Base-by-base conservation (phyloP, 2,329 filamentous ascomycete genomes). In the Colletotrichum sp. region DNA sequence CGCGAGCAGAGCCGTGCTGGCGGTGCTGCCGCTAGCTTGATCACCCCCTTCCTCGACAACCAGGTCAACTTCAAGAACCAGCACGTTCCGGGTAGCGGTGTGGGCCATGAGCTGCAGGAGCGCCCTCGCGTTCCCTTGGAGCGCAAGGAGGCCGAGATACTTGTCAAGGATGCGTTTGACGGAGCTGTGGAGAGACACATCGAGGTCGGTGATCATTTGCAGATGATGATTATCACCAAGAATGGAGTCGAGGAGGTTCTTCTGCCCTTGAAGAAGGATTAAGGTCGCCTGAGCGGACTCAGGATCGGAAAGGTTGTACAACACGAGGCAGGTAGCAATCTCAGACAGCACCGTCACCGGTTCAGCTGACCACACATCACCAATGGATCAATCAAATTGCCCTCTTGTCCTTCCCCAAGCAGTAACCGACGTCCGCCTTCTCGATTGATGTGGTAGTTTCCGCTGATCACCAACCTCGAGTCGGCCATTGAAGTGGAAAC, bases 41-140 rank as follows among this genome's bases (percentile, higher is more conserved):
- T 99, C 86, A 99, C 98, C 94, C 97, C 97, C 2, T 99, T 99
- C 89, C 87, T 99, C 81, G 97, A 99, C 85, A 99, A 99, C 84
- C 97, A 99, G 86, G 97, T 99, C 88, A 98, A 98, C 87, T 96
- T 96, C 89, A 99, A 98, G 91, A 99, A 99, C 84, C 96, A 98
- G 88, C 98, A 98, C 83, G 89, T 97, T 70, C 95, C 96, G 13
- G 94, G 93, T 61, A 96, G 94, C 79, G 95, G 95, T 71, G 90
- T 91, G 74, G 96, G 96, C 57, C 94, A 98, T 84, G 93, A 92
- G 68, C 87, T 98, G 79, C 86, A 94, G 86, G 90, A 93, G 84
- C 90, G 93, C 78, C 89, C 92, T 82, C 89, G 90, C 74, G 88
- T 92, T 80, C 94, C 94, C 66, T 86, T 98, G 81, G 88, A 92